phyloP scores from a whole-genome alignment of 768 basidiomycete genomes.

The Dentipellis fragilis region DNA sequence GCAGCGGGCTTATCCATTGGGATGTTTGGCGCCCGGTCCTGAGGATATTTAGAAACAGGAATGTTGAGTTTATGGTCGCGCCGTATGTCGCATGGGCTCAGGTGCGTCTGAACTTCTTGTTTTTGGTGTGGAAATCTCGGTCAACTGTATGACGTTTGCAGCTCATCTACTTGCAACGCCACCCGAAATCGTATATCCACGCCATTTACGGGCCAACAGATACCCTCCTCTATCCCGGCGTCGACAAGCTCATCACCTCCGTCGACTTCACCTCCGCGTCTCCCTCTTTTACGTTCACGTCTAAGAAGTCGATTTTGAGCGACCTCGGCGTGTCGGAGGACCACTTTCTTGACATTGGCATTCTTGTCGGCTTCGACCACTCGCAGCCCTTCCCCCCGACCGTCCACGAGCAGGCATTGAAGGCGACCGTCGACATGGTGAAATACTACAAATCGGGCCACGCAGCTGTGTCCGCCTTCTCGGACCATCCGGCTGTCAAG shows the following conservation, averaged over 20 bases:
- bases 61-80: slow-evolving; percentile 92
- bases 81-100: slow-evolving; percentile 95
- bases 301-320: slow-evolving; percentile 64
- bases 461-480: slow-evolving; percentile 64
- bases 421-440: slow-evolving; percentile 85
- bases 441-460: slow-evolving; percentile 88
- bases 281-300: slow-evolving; percentile 75
- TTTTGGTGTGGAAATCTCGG: slow-evolving; percentile 1
- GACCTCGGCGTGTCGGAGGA: slow-evolving; percentile 67
- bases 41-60: slow-evolving; percentile 86
- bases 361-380: slow-evolving; percentile 84
- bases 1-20: slow-evolving; percentile 64
- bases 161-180: slow-evolving; percentile 92
- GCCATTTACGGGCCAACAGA: slow-evolving; percentile 90
- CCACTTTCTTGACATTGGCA: slow-evolving; percentile 90
- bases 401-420: slow-evolving; percentile 69
- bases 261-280: slow-evolving; percentile 62
- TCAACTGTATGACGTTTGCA: slow-evolving; percentile 22
- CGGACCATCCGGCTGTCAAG: slow-evolving; percentile 79
- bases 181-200: slow-evolving; percentile 89
- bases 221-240: slow-evolving; percentile 75
- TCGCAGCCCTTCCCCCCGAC: slow-evolving; percentile 76
- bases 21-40: slow-evolving; percentile 93
- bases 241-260: slow-evolving; percentile 85
- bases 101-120: slow-evolving; percentile 38